Percentiles rank a stretch among this genome's conserved stretches.
Evolutionary conservation across 371 early-diverging fungal species (phyloP).

Genomic region (Apophysomyces ossiformis): DNA sequence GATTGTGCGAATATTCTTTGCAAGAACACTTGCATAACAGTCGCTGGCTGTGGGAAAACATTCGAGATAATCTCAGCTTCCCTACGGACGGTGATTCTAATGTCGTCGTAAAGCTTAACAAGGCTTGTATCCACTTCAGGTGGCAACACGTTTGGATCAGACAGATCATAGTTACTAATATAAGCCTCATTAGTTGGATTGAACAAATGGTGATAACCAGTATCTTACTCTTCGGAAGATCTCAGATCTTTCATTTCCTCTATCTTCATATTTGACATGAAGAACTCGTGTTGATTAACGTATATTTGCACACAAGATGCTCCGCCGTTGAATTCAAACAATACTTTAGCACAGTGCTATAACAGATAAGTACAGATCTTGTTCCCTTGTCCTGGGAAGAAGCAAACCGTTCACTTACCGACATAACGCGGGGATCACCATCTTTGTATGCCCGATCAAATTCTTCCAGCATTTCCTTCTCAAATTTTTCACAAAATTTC

Average conservation of each 20-base stretch:
- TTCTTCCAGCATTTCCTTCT: conserved; percentile 83
- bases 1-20: conserved; percentile 96
- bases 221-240: conserved; percentile 52
- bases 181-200: neutral
- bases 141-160: conserved; percentile 56
- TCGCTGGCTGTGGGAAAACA: conserved; percentile 92
- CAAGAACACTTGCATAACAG: conserved; percentile 90
- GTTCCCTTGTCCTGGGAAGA: neutral
- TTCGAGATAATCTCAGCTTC: conserved; percentile 90
- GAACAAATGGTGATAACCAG: neutral
- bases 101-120: conserved; percentile 81
- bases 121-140: conserved; percentile 81
- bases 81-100: conserved; percentile 75
- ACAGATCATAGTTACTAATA: conserved; percentile 39
- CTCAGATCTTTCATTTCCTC: conserved; percentile 56
- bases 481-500: conserved; percentile 90
- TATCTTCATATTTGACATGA: conserved; percentile 81
- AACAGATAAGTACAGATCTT: conserved; percentile 5
- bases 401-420: conserved; percentile 42
- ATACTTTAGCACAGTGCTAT: conserved; percentile 82
- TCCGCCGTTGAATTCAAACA: conserved; percentile 96
- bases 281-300: conserved; percentile 96
- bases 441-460: conserved; percentile 88
- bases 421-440: conserved; percentile 67
- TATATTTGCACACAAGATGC: conserved; percentile 92